phyloP scores from a whole-genome alignment of 2,329 filamentous ascomycete genomes.

The Alternaria metachromatica region DNA sequence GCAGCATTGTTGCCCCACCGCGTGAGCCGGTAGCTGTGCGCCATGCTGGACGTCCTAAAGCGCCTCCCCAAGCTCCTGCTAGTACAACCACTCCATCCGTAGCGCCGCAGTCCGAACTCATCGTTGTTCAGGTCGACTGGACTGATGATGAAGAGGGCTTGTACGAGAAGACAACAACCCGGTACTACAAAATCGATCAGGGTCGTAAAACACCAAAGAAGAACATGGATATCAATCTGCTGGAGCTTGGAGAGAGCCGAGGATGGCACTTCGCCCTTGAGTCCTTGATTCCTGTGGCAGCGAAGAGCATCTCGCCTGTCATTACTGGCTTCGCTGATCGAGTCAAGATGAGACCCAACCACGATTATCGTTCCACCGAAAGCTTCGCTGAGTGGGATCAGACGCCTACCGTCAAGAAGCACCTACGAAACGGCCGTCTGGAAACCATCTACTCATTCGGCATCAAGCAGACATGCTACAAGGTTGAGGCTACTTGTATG shows the following conservation, averaged over 20 bases:
- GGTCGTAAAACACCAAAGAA: conserved; percentile 20
- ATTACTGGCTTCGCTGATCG: conserved; percentile 31
- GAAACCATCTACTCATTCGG: conserved; percentile 43
- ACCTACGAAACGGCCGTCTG: conserved; percentile 22
- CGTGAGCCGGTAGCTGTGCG: conserved; percentile 4
- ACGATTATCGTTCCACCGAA: conserved; percentile 17
- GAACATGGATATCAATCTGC: conserved; percentile 42
- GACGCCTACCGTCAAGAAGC: conserved; percentile 19
- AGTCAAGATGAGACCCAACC: conserved; percentile 23
- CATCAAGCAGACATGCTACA: conserved; percentile 36
- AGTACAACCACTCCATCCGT: neutral
- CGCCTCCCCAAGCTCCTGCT: neutral
- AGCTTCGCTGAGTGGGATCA: conserved; percentile 30
- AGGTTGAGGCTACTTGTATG: conserved; percentile 33
- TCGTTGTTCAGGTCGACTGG: conserved; percentile 42
- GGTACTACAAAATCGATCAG: conserved; percentile 30
- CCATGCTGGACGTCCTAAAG: conserved; percentile 15
- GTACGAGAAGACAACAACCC: conserved; percentile 36
- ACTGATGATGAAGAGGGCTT: conserved; percentile 37
- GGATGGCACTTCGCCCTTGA: conserved; percentile 42
- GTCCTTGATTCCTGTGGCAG: conserved; percentile 26
- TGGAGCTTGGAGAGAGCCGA: conserved; percentile 39
- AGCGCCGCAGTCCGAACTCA: conserved; percentile 1
- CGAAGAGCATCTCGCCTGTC: conserved; percentile 27
- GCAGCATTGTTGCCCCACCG: conserved; percentile 6